Conservation (phyloP, 176 grass and related monocot species). For the Bromus sterilis region DNA sequence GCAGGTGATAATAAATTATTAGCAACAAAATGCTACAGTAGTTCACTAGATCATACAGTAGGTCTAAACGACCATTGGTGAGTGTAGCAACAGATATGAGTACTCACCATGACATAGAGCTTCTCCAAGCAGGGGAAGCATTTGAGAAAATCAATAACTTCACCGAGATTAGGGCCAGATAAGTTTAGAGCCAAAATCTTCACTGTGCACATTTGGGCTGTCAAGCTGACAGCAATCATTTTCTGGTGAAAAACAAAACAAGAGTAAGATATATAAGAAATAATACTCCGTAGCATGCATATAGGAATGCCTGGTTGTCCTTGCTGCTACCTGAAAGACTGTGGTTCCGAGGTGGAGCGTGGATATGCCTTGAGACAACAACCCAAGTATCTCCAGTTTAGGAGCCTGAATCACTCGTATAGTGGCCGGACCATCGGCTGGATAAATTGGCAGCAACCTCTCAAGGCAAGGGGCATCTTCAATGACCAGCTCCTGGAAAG, state of each 20-base stretch:
- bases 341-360: background rate
- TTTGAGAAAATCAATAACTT: too few species aligned
- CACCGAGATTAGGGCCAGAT: background rate
- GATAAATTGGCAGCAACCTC: background rate
- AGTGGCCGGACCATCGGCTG: background rate
- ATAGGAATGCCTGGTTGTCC: background rate
- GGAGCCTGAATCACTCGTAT: background rate
- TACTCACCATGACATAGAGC: too few species aligned
- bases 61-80: too few species aligned
- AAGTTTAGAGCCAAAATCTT: background rate
- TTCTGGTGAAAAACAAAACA: background rate
- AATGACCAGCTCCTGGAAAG: background rate
- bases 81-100: too few species aligned
- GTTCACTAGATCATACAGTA: too few species aligned
- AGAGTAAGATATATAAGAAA: background rate
- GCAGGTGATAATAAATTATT: too few species aligned
- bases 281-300: background rate
- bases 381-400: background rate
- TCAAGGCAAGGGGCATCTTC: background rate
- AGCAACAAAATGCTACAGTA: too few species aligned
- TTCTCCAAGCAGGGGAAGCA: too few species aligned
- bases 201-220: background rate
- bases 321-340: background rate
- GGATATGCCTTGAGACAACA: background rate
- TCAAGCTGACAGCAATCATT: background rate